These are phyloP conservation scores for Nicotiana tomentosiformis DNA, from an alignment of 257 asterid genomes.

Conservation along the genomic window DNA sequence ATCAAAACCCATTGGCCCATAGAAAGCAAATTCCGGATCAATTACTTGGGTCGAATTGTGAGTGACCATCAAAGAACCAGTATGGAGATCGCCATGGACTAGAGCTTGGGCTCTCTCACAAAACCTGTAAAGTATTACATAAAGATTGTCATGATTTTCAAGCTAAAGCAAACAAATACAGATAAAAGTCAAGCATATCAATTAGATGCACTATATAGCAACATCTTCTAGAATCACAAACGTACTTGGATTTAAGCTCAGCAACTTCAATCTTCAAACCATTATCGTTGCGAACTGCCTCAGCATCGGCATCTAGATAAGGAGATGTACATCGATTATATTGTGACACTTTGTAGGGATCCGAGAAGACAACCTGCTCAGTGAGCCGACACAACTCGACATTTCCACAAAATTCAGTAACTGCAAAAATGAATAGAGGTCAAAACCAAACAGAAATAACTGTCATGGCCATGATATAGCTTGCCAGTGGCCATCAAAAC, in stretches of 20 bases:
- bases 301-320: constrained; percentile 80
- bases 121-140: constrained; percentile 46
- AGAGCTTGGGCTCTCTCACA: constrained; percentile 98
- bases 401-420: constrained; percentile 87
- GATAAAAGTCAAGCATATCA: constrained; percentile 12
- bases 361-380: constrained; percentile 91
- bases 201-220: not conserved
- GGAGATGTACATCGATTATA: constrained; percentile 85
- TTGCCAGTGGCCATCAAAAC: not conserved
- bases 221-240: not conserved
- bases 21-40: constrained; percentile 92
- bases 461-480: not conserved
- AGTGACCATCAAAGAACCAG: constrained; percentile 93
- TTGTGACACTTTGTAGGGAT: constrained; percentile 83
- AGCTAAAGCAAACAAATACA: constrained; percentile 10
- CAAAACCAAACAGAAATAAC: constrained; percentile 9
- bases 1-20: constrained; percentile 93
- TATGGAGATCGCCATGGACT: constrained; percentile 91
- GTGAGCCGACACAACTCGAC: constrained; percentile 95
- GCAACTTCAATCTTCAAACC: constrained; percentile 83
- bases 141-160: not conserved
- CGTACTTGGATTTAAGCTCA: constrained; percentile 80
- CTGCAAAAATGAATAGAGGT: constrained; percentile 41
- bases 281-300: constrained; percentile 71
- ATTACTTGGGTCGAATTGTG: constrained; percentile 77